Conservation (phyloP, 2,329 filamentous ascomycete genomes). For the Huntiella savannae region DNA sequence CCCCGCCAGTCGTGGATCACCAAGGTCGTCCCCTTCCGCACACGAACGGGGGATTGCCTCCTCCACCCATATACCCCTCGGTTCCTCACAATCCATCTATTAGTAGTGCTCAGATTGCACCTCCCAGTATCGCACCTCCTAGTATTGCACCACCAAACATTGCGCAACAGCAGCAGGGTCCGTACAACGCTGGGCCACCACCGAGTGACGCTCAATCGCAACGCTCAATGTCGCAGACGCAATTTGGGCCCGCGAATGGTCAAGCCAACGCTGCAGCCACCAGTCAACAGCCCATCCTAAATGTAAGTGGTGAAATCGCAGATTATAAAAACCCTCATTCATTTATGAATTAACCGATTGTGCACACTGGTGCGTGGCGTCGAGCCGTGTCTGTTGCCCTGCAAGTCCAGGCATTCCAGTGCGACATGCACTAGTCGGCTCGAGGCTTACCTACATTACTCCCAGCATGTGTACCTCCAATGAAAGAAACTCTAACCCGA, state of each 20-base stretch:
- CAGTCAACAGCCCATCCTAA: conserved; percentile 27
- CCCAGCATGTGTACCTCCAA: too few species aligned
- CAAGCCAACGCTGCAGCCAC: conserved; percentile 20
- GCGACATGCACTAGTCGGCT: too few species aligned
- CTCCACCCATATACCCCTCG: conserved; percentile 39
- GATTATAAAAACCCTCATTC: too few species aligned
- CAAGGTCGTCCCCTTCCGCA: conserved; percentile 33
- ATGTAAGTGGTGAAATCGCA: conserved; percentile 24
- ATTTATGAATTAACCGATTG: too few species aligned
- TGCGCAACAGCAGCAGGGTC: conserved; percentile 21
- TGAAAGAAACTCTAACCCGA: too few species aligned
- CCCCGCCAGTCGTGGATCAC: conserved; percentile 31
- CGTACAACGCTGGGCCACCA: conserved; percentile 3
- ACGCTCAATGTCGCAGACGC: conserved; percentile 10
- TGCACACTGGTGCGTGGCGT: too few species aligned
- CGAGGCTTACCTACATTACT: too few species aligned
- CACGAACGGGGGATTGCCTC: conserved; percentile 24
- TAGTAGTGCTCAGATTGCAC: conserved; percentile 29
- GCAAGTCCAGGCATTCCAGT: too few species aligned
- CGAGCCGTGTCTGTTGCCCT: too few species aligned
- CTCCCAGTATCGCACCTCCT: too few species aligned
- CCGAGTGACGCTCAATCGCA: conserved; percentile 23
- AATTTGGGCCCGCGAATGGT: conserved; percentile 7
- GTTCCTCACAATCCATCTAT: conserved; percentile 32
- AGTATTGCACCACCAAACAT: conserved; percentile 17